Conservation (phyloP, 2,329 filamentous ascomycete species). For the Claviceps africana region DNA sequence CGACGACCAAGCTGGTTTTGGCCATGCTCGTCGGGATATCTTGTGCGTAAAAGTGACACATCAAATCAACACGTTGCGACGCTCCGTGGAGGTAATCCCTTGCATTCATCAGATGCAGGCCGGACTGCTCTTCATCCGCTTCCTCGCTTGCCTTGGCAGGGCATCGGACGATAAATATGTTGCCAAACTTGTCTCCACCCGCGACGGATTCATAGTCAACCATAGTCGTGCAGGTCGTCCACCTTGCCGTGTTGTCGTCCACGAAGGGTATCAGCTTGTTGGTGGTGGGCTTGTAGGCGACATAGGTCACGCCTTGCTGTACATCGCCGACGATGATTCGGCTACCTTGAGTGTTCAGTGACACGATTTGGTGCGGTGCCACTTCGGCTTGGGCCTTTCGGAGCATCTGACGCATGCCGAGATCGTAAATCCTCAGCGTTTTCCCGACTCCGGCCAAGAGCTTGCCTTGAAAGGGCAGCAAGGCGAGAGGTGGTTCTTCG, state of each 20-base stretch:
- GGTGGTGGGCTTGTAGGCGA: constrained; percentile 83
- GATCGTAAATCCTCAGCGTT: constrained; percentile 74
- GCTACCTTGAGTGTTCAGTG: constrained; percentile 77
- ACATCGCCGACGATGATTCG: constrained; percentile 88
- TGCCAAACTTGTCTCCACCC: constrained; percentile 95
- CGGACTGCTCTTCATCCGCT: constrained; percentile 82
- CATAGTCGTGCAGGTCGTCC: constrained; percentile 86
- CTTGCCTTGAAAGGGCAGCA: constrained; percentile 84
- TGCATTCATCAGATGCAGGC: constrained; percentile 81
- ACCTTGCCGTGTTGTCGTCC: constrained; percentile 78
- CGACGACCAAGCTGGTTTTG: constrained; percentile 80
- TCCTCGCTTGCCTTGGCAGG: constrained; percentile 76
- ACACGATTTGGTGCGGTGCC: constrained; percentile 70
- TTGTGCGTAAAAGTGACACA: constrained; percentile 80
- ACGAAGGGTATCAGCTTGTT: constrained; percentile 88
- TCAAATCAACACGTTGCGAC: constrained; percentile 67
- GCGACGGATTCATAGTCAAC: constrained; percentile 94
- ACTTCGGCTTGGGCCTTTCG: constrained; percentile 80
- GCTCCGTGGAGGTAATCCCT: constrained; percentile 82
- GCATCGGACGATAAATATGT: constrained; percentile 82
- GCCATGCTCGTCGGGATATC: constrained; percentile 85
- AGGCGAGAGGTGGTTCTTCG: constrained; percentile 76
- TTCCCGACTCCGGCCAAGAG: constrained; percentile 75
- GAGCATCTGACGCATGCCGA: constrained; percentile 83
- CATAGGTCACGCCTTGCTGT: constrained; percentile 79